A percentile compares a stretch with the other conserved stretches of the same genome.
Conservation (phyloP, 1,139 yeast genomes). For the Sugiyamaella sp. region DNA sequence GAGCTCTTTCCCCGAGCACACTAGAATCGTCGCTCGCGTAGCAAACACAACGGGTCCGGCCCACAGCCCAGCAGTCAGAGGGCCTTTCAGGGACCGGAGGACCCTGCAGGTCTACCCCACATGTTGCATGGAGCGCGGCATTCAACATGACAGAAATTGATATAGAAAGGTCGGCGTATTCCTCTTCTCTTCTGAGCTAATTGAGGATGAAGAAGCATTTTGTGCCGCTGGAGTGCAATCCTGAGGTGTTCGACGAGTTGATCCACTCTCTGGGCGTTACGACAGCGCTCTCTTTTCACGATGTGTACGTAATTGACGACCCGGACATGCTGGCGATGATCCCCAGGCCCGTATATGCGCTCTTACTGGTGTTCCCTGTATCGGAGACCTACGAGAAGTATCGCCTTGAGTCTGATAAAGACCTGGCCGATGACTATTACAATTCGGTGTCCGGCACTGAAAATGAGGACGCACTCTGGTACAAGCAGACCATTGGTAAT, state of each 20-base stretch:
- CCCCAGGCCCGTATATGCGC: constrained; percentile 78
- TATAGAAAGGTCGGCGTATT: too few species aligned
- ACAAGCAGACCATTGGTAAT: constrained; percentile 79
- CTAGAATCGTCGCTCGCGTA: too few species aligned
- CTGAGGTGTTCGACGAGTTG: constrained; percentile 76
- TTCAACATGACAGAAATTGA: too few species aligned
- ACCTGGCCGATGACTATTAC: constrained; percentile 32
- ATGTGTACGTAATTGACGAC: constrained; percentile 82
- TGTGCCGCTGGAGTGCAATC: constrained; percentile 90
- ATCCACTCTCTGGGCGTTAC: constrained; percentile 70
- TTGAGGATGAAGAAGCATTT: constrained; percentile 39
- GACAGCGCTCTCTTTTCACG: constrained; percentile 65
- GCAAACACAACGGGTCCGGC: too few species aligned
- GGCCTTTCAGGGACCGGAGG: too few species aligned
- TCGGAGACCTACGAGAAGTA: constrained; percentile 61
- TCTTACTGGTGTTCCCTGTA: constrained; percentile 80
- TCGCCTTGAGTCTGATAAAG: constrained; percentile 45
- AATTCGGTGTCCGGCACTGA: constrained; percentile 36
- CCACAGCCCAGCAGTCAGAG: too few species aligned
- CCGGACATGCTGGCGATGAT: constrained; percentile 74
- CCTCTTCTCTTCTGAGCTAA: neutral
- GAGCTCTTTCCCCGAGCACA: too few species aligned
- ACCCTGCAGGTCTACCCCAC: too few species aligned
- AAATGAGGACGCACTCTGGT: constrained; percentile 55
- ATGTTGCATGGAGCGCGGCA: too few species aligned